A percentile compares a stretch with the other conserved stretches of the same genome.
Evolutionary conservation across 805 yeast species (phyloP).

Genomic region (Candida saitoana): DNA sequence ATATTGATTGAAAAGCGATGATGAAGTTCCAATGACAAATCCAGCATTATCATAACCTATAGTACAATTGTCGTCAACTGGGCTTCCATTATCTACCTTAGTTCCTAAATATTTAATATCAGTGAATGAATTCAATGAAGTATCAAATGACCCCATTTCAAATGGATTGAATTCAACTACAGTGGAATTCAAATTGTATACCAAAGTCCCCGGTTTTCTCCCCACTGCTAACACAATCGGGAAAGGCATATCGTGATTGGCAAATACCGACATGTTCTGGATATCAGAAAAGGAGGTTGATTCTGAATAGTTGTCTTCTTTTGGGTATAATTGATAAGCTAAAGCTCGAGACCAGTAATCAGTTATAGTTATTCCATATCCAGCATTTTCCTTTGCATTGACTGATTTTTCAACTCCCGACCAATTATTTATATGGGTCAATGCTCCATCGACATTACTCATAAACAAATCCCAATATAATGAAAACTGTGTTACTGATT

Average conservation of each 20-base stretch:
- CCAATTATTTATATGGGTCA: conserved; percentile 30
- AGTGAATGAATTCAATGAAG: conserved; percentile 34
- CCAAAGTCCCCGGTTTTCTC: conserved; percentile 28
- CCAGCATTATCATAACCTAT: conserved; percentile 39
- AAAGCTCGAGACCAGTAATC: conserved; percentile 80
- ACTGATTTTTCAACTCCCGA: conserved; percentile 16
- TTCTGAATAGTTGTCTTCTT: conserved; percentile 20
- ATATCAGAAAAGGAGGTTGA: conserved; percentile 33
- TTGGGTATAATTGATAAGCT: conserved; percentile 57
- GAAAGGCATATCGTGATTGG: conserved; percentile 38
- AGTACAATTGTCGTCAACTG: conserved; percentile 22
- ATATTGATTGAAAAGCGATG: conserved; percentile 36
- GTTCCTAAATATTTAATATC: conserved; percentile 37
- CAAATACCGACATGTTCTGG: conserved; percentile 21
- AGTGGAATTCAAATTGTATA: conserved; percentile 33
- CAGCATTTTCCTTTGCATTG: conserved; percentile 41
- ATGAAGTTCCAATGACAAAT: conserved; percentile 36
- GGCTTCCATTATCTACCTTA: conserved; percentile 27
- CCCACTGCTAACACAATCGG: conserved; percentile 36
- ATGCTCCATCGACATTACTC: conserved; percentile 21
- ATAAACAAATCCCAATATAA: conserved; percentile 12
- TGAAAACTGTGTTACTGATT: conserved; percentile 7
- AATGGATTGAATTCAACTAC: conserved; percentile 39
- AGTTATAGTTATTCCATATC: conserved; percentile 62
- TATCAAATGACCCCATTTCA: conserved; percentile 41